phyloP scores from a whole-genome alignment of 139 green algal genomes.

The Chlamydomonas applanata region DNA sequence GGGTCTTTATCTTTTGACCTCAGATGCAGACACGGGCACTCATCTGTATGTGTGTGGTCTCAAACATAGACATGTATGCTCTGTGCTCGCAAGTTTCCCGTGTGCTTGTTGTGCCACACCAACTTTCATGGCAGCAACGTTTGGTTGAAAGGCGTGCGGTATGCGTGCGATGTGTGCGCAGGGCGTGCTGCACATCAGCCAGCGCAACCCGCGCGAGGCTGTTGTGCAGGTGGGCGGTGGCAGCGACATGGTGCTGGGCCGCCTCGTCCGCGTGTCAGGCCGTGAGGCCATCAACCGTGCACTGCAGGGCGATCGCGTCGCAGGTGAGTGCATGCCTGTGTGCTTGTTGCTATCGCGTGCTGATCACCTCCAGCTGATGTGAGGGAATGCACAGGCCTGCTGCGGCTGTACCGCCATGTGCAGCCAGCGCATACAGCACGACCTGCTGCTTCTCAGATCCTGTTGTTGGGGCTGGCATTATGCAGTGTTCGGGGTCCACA shows the following conservation, averaged over 20 bases:
- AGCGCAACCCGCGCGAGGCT: constrained; percentile 27
- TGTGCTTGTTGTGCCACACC: too few species aligned
- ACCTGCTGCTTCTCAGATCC: too few species aligned
- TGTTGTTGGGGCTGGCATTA: too few species aligned
- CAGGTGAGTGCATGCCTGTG: constrained; percentile 8
- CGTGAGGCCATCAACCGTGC: constrained; percentile 38
- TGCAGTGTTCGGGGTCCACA: too few species aligned
- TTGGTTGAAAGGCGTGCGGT: constrained; percentile 32
- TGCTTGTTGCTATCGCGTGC: not conserved
- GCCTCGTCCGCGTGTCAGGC: constrained; percentile 38
- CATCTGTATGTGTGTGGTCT: too few species aligned
- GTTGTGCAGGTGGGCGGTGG: constrained; percentile 28
- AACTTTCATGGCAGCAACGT: constrained; percentile 4
- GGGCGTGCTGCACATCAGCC: constrained; percentile 37
- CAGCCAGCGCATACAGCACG: too few species aligned
- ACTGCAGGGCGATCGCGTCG: constrained; percentile 51
- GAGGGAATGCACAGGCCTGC: too few species aligned
- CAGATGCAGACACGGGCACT: too few species aligned
- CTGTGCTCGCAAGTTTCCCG: too few species aligned
- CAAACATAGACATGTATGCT: too few species aligned
- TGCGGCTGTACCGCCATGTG: too few species aligned
- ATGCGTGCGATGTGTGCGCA: constrained; percentile 7
- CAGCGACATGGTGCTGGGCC: constrained; percentile 12
- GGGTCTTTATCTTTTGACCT: not conserved
- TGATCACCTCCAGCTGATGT: too few species aligned